Percentiles rank a stretch among this genome's conserved stretches.
These are phyloP conservation scores for Trichoderma sp. DNA, from an alignment of 2,329 filamentous ascomycete genomes.

Conservation along the genomic window DNA sequence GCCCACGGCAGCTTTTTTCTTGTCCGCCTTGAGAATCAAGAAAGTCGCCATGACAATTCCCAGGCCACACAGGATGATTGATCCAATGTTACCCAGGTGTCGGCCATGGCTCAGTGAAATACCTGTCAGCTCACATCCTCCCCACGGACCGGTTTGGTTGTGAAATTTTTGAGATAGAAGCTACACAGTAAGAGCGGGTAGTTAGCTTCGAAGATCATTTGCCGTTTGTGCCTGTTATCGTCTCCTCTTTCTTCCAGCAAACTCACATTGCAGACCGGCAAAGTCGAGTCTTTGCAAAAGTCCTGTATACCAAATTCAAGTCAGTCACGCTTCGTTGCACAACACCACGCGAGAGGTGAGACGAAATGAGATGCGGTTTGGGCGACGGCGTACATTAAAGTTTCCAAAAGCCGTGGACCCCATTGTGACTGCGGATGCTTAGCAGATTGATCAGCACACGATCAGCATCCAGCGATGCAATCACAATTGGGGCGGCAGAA, in stretches of 20 bases:
- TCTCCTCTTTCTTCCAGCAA: background rate
- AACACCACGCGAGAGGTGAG: constrained; percentile 13
- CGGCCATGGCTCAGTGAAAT: constrained; percentile 69
- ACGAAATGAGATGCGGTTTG: background rate
- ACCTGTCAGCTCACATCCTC: constrained; percentile 74
- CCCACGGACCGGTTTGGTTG: constrained; percentile 63
- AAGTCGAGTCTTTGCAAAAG: constrained; percentile 82
- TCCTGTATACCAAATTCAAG: constrained; percentile 53
- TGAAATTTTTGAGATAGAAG: constrained; percentile 56
- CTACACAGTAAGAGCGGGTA: constrained; percentile 30
- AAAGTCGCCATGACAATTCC: constrained; percentile 71
- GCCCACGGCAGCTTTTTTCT: constrained; percentile 91
- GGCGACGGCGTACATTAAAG: constrained; percentile 54
- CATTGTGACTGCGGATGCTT: constrained; percentile 48
- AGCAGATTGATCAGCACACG: constrained; percentile 11
- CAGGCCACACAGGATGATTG: constrained; percentile 78
- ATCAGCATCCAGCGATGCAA: constrained; percentile 22
- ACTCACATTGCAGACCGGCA: constrained; percentile 84
- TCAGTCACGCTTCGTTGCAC: constrained; percentile 32
- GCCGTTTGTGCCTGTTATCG: background rate
- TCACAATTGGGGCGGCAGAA: constrained; percentile 18
- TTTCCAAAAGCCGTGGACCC: constrained; percentile 65
- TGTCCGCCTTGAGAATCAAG: constrained; percentile 79
- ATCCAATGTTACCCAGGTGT: constrained; percentile 85
- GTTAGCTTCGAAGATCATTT: background rate